Conservation (phyloP, 78 protist genomes). For the Monocercomonoides exilis region DNA sequence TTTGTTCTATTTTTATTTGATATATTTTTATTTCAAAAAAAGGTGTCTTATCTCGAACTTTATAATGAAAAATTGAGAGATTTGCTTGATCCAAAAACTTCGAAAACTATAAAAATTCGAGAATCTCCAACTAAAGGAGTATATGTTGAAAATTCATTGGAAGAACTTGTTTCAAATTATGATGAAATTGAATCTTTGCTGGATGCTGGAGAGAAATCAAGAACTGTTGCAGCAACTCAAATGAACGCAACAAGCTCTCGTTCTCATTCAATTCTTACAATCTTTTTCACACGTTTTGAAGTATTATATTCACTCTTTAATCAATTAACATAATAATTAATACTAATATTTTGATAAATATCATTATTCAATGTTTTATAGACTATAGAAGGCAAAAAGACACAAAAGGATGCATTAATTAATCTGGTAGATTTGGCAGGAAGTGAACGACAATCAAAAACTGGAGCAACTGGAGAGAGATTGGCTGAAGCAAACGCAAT, state of each 20-base stretch:
- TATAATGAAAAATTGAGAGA: slow-evolving; percentile 44
- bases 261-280: slow-evolving; percentile 67
- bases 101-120: neutral
- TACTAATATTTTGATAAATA: too few species aligned
- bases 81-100: neutral
- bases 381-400: too few species aligned
- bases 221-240: slow-evolving; percentile 54
- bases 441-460: slow-evolving; percentile 35
- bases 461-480: slow-evolving; percentile 41
- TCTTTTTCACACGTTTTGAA: slow-evolving; percentile 13
- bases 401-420: slow-evolving; percentile 13
- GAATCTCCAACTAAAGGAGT: neutral
- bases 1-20: neutral
- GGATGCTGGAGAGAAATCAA: slow-evolving; percentile 36
- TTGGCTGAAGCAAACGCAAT: slow-evolving; percentile 43
- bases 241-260: slow-evolving; percentile 60
- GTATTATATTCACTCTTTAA: too few species aligned
- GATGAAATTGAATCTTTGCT: slow-evolving; percentile 46
- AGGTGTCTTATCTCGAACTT: slow-evolving; percentile 44
- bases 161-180: slow-evolving; percentile 17
- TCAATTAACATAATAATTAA: too few species aligned
- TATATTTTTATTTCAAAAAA: neutral
- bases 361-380: too few species aligned
- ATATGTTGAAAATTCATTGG: neutral
- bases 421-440: slow-evolving; percentile 60